phyloP scores from a whole-genome alignment of 805 yeast genomes.

The Candida montana region DNA sequence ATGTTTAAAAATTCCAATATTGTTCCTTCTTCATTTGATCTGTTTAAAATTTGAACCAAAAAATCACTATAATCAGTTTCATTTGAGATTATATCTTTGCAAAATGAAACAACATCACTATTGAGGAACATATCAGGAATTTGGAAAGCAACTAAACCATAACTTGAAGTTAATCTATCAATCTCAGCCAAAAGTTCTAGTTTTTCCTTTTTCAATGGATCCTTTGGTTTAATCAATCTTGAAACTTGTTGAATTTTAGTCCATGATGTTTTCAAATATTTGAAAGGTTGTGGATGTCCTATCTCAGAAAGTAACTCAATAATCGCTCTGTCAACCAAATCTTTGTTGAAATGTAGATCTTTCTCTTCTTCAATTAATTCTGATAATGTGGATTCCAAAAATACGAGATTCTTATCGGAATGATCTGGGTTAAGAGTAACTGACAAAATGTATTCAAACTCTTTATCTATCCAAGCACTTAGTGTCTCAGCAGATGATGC shows the following conservation, averaged over 20 bases:
- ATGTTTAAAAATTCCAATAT: conserved; percentile 53
- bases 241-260: conserved; percentile 33
- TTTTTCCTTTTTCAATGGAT: conserved; percentile 34
- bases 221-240: conserved; percentile 39
- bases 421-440: conserved; percentile 20
- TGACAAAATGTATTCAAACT: conserved; percentile 14
- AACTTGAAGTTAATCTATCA: conserved; percentile 47
- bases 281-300: conserved; percentile 44
- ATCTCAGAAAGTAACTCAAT: conserved; percentile 52
- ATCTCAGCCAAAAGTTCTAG: conserved; percentile 40
- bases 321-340: conserved; percentile 42
- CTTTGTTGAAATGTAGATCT: conserved; percentile 16
- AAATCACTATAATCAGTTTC: conserved; percentile 37
- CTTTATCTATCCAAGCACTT: conserved; percentile 9
- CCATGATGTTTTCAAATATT: conserved; percentile 45
- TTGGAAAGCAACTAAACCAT: conserved; percentile 64
- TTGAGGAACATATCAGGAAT: conserved; percentile 47
- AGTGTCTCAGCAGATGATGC: conserved; percentile 5
- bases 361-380: conserved; percentile 19
- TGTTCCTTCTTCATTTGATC: conserved; percentile 63
- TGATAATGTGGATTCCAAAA: conserved; percentile 21
- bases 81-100: conserved; percentile 26
- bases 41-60: conserved; percentile 48
- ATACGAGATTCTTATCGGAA: conserved; percentile 7
- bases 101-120: conserved; percentile 23